Evolutionary conservation across 164 flowering plant species (phyloP).

Genomic region (Dillenia suffruticosa): DNA sequence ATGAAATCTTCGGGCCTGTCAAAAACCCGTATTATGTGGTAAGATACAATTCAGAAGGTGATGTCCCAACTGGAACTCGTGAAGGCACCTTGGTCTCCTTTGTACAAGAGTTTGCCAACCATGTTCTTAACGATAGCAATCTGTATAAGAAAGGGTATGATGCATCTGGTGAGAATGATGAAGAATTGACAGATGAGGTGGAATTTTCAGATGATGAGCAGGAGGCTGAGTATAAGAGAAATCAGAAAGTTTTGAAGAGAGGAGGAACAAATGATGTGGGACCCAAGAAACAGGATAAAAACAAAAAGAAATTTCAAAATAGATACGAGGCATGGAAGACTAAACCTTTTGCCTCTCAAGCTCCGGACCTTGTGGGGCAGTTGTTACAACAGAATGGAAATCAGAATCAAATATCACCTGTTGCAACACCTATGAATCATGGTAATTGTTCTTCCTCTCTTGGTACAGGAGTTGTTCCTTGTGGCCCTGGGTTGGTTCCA

Average conservation of each 20-base stretch:
- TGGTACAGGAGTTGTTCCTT: constrained; percentile 9
- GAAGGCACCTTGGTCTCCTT: constrained; percentile 65
- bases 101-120: constrained; percentile 75
- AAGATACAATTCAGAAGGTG: constrained; percentile 74
- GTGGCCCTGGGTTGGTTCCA: constrained; percentile 16
- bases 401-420: constrained; percentile 14
- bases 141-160: constrained; percentile 87
- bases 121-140: constrained; percentile 61
- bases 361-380: constrained; percentile 2
- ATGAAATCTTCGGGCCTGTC: constrained; percentile 96
- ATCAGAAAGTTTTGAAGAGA: constrained; percentile 52
- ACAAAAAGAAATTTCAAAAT: constrained; percentile 34
- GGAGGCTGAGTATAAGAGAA: constrained; percentile 80
- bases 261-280: constrained; percentile 35
- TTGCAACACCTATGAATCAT: constrained; percentile 11
- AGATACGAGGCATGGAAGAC: constrained; percentile 26
- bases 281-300: constrained; percentile 28
- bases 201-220: constrained; percentile 98
- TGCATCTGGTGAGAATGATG: constrained; percentile 92
- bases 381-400: constrained; percentile 10
- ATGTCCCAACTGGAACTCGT: constrained; percentile 63
- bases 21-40: constrained; percentile 83
- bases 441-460: constrained; percentile 13
- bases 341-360: constrained; percentile 9
- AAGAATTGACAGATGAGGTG: constrained; percentile 64